Percentiles rank a stretch among this genome's conserved stretches.
These are phyloP conservation scores for Rubia balearica DNA, from an alignment of 305 asterid genomes.

Conservation along the genomic window DNA sequence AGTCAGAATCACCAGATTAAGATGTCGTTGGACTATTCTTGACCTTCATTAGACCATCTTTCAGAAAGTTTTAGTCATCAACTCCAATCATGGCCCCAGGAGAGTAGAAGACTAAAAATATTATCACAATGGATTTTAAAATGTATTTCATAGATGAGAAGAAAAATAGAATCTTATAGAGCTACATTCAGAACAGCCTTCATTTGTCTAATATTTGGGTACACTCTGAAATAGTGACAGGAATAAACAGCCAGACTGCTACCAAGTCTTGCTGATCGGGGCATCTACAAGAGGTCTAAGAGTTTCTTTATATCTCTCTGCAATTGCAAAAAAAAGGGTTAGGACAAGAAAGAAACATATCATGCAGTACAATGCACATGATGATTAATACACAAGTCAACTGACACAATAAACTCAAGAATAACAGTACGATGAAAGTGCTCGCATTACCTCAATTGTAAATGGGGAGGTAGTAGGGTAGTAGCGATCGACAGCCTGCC, in stretches of 20 bases:
- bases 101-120: not conserved
- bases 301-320: slow-evolving; percentile 23
- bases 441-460: slow-evolving; percentile 49
- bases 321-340: not conserved
- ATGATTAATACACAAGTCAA: too few relatives aligned
- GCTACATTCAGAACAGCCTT: not conserved
- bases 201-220: not conserved
- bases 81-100: not conserved
- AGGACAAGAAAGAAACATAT: not conserved
- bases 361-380: not conserved
- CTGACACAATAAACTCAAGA: not conserved
- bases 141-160: not conserved
- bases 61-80: slow-evolving; percentile 4
- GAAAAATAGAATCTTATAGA: too few relatives aligned
- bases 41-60: not conserved
- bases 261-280: not conserved
- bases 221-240: slow-evolving; percentile 1
- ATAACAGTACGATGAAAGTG: not conserved
- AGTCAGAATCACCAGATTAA: not conserved
- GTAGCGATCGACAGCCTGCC: slow-evolving; percentile 65
- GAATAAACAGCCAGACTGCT: not conserved
- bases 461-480: slow-evolving; percentile 80
- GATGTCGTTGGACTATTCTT: not conserved
- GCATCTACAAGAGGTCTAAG: slow-evolving; percentile 11
- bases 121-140: not conserved